Evolutionary conservation across 441 rosid genomes (phyloP).

Genomic region (Pelargonium fulgidum): DNA sequence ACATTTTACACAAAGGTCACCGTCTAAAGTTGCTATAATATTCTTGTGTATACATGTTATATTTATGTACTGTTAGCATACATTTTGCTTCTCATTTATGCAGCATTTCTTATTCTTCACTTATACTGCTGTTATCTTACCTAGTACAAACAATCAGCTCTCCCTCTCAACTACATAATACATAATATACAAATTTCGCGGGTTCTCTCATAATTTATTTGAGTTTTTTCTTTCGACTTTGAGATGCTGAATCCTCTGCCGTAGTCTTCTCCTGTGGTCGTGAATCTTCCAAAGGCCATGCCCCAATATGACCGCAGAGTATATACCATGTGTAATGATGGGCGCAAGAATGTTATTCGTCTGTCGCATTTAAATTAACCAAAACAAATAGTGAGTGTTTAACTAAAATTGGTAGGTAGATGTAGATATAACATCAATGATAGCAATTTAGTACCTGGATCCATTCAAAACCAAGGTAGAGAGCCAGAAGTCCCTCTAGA

Average conservation of each 20-base stretch:
- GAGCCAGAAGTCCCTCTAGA: conserved; percentile 81
- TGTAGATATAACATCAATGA: neutral
- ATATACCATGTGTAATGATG: conserved; percentile 84
- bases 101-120: conserved; percentile 3
- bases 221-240: conserved; percentile 37
- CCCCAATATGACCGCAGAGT: conserved; percentile 72
- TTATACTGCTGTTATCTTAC: neutral
- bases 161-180: conserved; percentile 3
- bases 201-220: conserved; percentile 16
- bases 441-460: conserved; percentile 47
- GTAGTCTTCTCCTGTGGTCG: conserved; percentile 62
- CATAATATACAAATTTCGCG: conserved; percentile 24
- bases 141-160: conserved; percentile 10
- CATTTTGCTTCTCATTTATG: conserved; percentile 18
- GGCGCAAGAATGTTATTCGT: conserved; percentile 78
- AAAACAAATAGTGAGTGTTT: neutral
- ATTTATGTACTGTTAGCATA: conserved; percentile 13
- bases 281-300: conserved; percentile 90
- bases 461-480: conserved; percentile 92
- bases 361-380: conserved; percentile 30
- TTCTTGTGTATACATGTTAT: neutral
- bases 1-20: neutral
- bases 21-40: conserved; percentile 7
- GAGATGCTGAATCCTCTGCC: conserved; percentile 56
- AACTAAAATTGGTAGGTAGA: conserved; percentile 5